Evolutionary conservation across 2,329 filamentous ascomycete genomes (phyloP), one percentile per base, ranked within the genome.

Genomic region (Trichophyton rubrum): DNA sequence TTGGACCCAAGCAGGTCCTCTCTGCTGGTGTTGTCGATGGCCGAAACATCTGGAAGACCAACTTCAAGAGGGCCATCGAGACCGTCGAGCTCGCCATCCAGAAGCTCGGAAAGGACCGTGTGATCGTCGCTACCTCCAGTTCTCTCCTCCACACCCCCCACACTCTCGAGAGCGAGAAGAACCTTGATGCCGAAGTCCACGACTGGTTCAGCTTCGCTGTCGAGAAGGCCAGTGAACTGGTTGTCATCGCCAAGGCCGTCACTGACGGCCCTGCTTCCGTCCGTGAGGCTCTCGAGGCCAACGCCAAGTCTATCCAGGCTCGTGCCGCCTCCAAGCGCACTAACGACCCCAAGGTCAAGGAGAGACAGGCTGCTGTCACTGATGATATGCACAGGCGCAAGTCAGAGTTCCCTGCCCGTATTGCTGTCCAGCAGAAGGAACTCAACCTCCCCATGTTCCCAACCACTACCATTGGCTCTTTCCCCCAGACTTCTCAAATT

Each of bases 41-140:
- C 71, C 90, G 93, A 72, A 99, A 99, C 85, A 97, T 99, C 83
- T 99, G 93, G 93, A 99, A 99, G 89, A 96, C 90, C 79, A 95
- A 97, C 86, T 88, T 96, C 81, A 88, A 95, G 85, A 85, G 85
- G 71, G 90, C 93, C 72, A 95, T 99, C 67, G 91, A 93, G 82
- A 84, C 80, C 66, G 87, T 93, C 64, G 90, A 97, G 85, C 81
- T 84, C 63, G 93, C 92, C 66, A 81, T 97, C 71, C 89, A 96
- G 82, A 90, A 95, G 82, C 85, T 99, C 65, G 92, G 93, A 80
- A 92, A 96, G 83, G 91, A 97, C 68, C 89, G 93, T 73, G 92
- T 99, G 76, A 89, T 99, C 68, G 90, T 96, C 68, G 89, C 93
- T 73, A 96, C 91, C 68, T 97, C 93, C 72, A 93, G 88, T 82